phyloP scores from a whole-genome alignment of 2,329 filamentous ascomycete genomes.

The Monosporascus cannonballus region DNA sequence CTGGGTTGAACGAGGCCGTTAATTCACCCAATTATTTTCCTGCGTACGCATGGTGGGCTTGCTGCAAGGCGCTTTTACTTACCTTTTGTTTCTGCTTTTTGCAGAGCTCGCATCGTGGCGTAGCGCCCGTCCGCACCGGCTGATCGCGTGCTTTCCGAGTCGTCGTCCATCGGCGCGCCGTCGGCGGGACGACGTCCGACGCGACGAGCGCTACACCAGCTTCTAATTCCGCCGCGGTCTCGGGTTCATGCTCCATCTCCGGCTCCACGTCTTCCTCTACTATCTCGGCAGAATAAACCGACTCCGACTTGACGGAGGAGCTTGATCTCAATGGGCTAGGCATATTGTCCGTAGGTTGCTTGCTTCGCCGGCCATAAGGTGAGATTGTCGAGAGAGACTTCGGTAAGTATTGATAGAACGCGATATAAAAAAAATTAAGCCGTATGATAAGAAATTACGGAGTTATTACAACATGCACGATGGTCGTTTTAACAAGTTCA shows the following conservation, averaged over 20 bases:
- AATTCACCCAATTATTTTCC: too few relatives aligned
- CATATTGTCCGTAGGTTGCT: slow-evolving; percentile 5
- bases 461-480: too few relatives aligned
- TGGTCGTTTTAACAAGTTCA: too few relatives aligned
- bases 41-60: too few relatives aligned
- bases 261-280: background rate
- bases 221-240: background rate
- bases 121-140: background rate
- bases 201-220: background rate
- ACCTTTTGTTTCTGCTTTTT: slow-evolving; percentile 1
- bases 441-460: too few relatives aligned
- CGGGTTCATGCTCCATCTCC: background rate
- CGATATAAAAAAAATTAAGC: too few relatives aligned
- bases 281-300: background rate
- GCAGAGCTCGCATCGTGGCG: slow-evolving; percentile 1
- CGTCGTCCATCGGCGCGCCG: background rate
- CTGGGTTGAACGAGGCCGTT: background rate
- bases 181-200: background rate
- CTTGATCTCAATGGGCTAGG: background rate
- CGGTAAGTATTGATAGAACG: too few relatives aligned
- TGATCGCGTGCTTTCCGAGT: background rate
- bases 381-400: background rate
- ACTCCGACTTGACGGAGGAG: background rate
- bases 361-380: background rate
- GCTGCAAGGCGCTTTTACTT: background rate